phyloP scores from a whole-genome alignment of 305 asterid species.

The Fraxinus paxiana region DNA sequence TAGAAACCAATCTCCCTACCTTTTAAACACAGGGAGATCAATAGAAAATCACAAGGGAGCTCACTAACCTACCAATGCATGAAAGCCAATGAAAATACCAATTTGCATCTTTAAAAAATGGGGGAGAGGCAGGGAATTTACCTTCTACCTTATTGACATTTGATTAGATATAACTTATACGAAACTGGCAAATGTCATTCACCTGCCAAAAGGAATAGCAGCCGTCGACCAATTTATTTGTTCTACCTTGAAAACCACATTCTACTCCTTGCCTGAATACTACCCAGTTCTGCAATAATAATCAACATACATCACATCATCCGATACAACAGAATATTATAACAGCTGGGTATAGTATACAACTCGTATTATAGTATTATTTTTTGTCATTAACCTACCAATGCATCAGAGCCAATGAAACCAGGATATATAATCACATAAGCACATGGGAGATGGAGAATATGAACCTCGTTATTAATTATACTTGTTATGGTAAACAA shows the following conservation, averaged over 20 bases:
- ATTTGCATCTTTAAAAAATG: neutral
- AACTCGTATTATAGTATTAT: neutral
- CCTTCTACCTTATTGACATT: neutral
- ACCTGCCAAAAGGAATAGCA: constrained; percentile 99
- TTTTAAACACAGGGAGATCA: neutral
- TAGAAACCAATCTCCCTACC: neutral
- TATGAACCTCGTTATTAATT: neutral
- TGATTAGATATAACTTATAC: neutral
- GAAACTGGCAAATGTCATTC: constrained; percentile 15
- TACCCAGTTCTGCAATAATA: constrained; percentile 69
- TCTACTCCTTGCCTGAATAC: constrained; percentile 87
- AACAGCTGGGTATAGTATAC: neutral
- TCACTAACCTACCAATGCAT: neutral
- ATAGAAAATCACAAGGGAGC: neutral
- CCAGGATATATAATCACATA: neutral
- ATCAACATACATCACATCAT: neutral
- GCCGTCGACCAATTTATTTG: constrained; percentile 88
- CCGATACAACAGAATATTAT: neutral
- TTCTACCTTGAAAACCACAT: constrained; percentile 91
- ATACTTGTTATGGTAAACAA: neutral
- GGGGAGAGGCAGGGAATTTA: neutral
- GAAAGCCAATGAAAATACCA: neutral
- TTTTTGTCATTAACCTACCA: neutral
- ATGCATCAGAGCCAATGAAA: neutral
- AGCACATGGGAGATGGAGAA: neutral